A percentile compares a stretch with the other conserved stretches of the same genome.
phyloP scores from a whole-genome alignment of 2,329 filamentous ascomycete species.

The Scedosporium apiospermum region DNA sequence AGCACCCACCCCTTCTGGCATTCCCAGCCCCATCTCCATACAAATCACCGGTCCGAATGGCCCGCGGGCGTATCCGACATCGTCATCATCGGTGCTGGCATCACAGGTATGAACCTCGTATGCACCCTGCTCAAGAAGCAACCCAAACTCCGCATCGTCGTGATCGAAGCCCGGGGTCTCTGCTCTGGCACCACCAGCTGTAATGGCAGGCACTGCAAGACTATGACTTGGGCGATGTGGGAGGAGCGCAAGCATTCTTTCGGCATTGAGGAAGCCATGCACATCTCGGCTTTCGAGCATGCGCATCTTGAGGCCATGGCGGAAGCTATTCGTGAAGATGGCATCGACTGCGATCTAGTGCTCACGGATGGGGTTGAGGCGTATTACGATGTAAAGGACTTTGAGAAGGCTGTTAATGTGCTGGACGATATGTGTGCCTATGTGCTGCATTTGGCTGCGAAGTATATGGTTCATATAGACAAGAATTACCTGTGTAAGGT shows the following conservation, averaged over 20 bases:
- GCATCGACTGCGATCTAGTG: slow-evolving; percentile 10
- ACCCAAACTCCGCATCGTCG: slow-evolving; percentile 9
- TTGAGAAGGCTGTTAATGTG: slow-evolving; percentile 10
- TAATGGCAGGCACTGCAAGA: slow-evolving; percentile 13
- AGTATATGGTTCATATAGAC: slow-evolving; percentile 9
- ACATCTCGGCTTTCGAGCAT: slow-evolving; percentile 8
- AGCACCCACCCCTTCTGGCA: slow-evolving; percentile 14
- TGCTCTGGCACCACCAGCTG: slow-evolving; percentile 16
- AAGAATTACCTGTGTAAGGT: not conserved
- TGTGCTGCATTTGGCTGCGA: slow-evolving; percentile 8
- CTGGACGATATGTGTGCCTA: slow-evolving; percentile 11
- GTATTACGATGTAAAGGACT: slow-evolving; percentile 10
- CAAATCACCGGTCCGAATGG: slow-evolving; percentile 11
- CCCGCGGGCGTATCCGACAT: slow-evolving; percentile 9
- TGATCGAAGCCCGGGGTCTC: slow-evolving; percentile 12
- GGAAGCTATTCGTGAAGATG: not conserved
- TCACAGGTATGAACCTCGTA: slow-evolving; percentile 12
- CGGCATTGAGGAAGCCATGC: slow-evolving; percentile 8
- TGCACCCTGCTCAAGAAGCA: slow-evolving; percentile 9
- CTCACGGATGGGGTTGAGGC: slow-evolving; percentile 7
- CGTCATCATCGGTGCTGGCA: slow-evolving; percentile 14
- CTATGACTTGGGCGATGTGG: slow-evolving; percentile 9
- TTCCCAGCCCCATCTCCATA: slow-evolving; percentile 1
- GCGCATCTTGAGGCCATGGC: slow-evolving; percentile 8
- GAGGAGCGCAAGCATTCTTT: slow-evolving; percentile 9